Conservation (phyloP, 495 filamentous ascomycete species). For the Xylaria grammica region DNA sequence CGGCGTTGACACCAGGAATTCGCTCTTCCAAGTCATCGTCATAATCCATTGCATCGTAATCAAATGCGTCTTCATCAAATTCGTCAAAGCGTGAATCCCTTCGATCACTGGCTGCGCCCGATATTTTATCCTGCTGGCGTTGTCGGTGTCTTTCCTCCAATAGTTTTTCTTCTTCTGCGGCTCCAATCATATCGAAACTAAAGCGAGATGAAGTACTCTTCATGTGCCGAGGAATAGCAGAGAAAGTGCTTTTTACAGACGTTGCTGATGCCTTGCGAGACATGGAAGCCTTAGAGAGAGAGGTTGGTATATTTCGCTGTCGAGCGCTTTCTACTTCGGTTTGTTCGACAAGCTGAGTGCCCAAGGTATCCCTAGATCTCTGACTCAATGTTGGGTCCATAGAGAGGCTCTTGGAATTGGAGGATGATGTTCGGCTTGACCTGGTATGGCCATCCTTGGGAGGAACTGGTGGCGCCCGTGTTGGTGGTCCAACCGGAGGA, state of each 20-base stretch:
- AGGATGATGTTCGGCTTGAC: constrained; percentile 38
- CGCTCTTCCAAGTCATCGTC: constrained; percentile 75
- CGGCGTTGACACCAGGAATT: constrained; percentile 76
- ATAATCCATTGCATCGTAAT: constrained; percentile 73
- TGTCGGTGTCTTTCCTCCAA: constrained; percentile 86
- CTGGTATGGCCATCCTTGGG: constrained; percentile 40
- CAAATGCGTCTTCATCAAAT: constrained; percentile 70
- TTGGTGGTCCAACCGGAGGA: constrained; percentile 20
- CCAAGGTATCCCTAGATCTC: constrained; percentile 32
- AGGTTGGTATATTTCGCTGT: constrained; percentile 43
- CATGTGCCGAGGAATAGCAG: constrained; percentile 72
- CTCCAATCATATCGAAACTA: constrained; percentile 91
- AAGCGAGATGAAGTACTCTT: constrained; percentile 88
- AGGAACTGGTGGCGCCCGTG: constrained; percentile 40
- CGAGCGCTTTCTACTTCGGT: constrained; percentile 32
- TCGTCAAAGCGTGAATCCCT: constrained; percentile 59
- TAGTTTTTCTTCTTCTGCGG: constrained; percentile 77
- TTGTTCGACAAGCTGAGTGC: constrained; percentile 11
- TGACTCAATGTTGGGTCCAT: constrained; percentile 20
- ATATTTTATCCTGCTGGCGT: constrained; percentile 63
- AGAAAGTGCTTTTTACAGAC: constrained; percentile 49
- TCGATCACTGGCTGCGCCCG: constrained; percentile 29
- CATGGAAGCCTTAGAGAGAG: constrained; percentile 37
- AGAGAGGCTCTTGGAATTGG: constrained; percentile 38
- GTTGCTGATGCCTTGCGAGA: constrained; percentile 47